Conservation (phyloP, 371 early-diverging fungal genomes). For the Encephalitozoon cuniculi region DNA sequence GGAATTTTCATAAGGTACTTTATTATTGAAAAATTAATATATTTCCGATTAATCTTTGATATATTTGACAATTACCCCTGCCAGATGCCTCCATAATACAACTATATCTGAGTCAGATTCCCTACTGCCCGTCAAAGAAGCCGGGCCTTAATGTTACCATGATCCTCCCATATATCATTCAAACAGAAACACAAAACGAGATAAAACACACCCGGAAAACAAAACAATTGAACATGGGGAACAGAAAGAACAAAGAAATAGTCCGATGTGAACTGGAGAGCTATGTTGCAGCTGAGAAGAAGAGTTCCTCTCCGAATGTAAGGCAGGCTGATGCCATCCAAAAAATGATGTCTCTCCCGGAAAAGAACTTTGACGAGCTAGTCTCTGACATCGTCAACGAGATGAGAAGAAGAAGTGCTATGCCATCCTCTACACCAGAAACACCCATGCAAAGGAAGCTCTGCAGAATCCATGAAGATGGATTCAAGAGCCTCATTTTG, state of each 20-base stretch:
- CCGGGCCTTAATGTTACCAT: too few relatives aligned
- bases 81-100: too few relatives aligned
- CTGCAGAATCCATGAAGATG: constrained; percentile 40
- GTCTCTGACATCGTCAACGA: constrained; percentile 59
- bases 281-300: constrained; percentile 7
- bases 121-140: too few relatives aligned
- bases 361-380: constrained; percentile 54
- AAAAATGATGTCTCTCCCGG: constrained; percentile 50
- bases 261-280: constrained; percentile 22
- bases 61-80: constrained; percentile 2
- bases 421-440: constrained; percentile 20
- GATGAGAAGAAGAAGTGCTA: constrained; percentile 41
- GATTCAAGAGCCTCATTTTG: constrained; percentile 56
- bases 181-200: constrained; percentile 7
- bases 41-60: not conserved
- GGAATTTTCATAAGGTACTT: constrained; percentile 4
- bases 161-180: not conserved
- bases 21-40: constrained; percentile 6
- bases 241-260: constrained; percentile 1
- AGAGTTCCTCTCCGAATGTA: not conserved
- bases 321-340: constrained; percentile 53
- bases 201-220: not conserved
- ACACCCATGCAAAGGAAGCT: constrained; percentile 48
- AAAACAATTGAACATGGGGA: constrained; percentile 11
- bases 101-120: too few relatives aligned